Evolutionary conservation across 2,329 filamentous ascomycete genomes (phyloP).

Genomic region (Hypoxylon sp.): DNA sequence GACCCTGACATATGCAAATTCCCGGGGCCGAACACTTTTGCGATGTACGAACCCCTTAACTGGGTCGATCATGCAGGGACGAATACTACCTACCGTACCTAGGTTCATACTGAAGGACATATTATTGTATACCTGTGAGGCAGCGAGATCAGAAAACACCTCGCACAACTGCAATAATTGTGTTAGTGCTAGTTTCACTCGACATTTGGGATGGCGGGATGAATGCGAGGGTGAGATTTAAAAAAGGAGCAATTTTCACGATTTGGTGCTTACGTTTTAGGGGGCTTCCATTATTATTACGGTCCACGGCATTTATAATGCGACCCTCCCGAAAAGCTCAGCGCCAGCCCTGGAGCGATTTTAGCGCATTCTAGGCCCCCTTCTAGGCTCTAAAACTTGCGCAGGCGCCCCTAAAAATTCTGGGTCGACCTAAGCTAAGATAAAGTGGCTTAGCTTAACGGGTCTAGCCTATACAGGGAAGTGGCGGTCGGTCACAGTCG

Average conservation of each 20-base stretch:
- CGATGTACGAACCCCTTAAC: conserved; percentile 14
- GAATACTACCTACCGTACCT: conserved; percentile 2
- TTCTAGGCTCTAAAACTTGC: background rate
- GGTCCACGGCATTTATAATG: conserved; percentile 1
- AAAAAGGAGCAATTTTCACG: conserved; percentile 16
- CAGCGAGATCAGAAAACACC: conserved; percentile 5
- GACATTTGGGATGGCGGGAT: conserved; percentile 6
- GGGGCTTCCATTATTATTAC: conserved; percentile 2
- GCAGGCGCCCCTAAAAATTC: conserved; percentile 4
- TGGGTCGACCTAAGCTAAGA: background rate
- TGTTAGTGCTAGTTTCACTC: background rate
- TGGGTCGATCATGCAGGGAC: conserved; percentile 41
- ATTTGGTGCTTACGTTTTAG: conserved; percentile 17
- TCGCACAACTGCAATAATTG: conserved; percentile 6
- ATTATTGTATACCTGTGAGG: conserved; percentile 12
- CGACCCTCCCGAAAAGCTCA: conserved; percentile 15
- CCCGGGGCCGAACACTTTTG: conserved; percentile 22
- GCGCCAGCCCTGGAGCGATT: background rate
- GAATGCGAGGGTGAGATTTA: conserved; percentile 4
- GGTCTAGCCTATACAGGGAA: conserved; percentile 26
- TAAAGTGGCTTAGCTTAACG: conserved; percentile 33
- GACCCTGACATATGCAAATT: conserved; percentile 29
- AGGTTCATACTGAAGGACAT: background rate
- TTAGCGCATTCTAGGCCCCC: conserved; percentile 2
- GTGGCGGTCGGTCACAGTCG: conserved; percentile 22